Percentiles rank a stretch among this genome's conserved stretches.
These are phyloP conservation scores for Plenodomus tracheiphilus DNA, from an alignment of 2,329 filamentous ascomycete genomes.

Conservation along the genomic window DNA sequence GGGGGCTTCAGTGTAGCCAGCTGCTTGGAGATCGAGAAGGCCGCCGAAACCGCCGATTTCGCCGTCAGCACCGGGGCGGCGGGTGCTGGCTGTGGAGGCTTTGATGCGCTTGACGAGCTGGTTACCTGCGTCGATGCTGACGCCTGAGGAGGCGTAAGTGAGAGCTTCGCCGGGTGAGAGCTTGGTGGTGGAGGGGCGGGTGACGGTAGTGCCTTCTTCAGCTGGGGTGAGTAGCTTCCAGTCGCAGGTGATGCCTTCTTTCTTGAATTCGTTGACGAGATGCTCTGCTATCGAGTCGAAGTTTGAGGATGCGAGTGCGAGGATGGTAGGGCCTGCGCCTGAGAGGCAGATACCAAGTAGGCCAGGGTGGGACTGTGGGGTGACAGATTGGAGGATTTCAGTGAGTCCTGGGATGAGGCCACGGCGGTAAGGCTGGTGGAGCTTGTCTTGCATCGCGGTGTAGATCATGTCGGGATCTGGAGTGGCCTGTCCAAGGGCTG, in stretches of 20 bases:
- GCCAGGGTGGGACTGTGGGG: constrained; percentile 81
- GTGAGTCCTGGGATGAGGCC: constrained; percentile 88
- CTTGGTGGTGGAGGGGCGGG: constrained; percentile 18
- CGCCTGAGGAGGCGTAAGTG: constrained; percentile 91
- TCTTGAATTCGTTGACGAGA: constrained; percentile 74
- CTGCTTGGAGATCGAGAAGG: constrained; percentile 74
- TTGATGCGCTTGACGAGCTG: constrained; percentile 92
- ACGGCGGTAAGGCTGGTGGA: constrained; percentile 95
- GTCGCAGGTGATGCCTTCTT: constrained; percentile 73
- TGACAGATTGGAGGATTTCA: constrained; percentile 89
- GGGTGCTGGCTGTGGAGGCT: constrained; percentile 81
- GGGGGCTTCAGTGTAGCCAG: constrained; percentile 74
- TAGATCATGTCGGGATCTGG: constrained; percentile 94
- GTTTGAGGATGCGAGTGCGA: constrained; percentile 87
- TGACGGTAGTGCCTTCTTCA: constrained; percentile 63
- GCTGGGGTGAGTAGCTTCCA: constrained; percentile 91
- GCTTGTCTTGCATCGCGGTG: constrained; percentile 97
- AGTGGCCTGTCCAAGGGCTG: constrained; percentile 84
- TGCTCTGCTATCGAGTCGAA: constrained; percentile 83
- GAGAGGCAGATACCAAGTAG: constrained; percentile 93
- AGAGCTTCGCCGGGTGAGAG: constrained; percentile 48
- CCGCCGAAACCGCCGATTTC: constrained; percentile 96
- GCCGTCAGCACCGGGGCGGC: constrained; percentile 83
- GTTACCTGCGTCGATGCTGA: constrained; percentile 93
- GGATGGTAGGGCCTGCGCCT: constrained; percentile 90